Conservation (phyloP, 768 basidiomycete genomes). For the Podaxis sp. region DNA sequence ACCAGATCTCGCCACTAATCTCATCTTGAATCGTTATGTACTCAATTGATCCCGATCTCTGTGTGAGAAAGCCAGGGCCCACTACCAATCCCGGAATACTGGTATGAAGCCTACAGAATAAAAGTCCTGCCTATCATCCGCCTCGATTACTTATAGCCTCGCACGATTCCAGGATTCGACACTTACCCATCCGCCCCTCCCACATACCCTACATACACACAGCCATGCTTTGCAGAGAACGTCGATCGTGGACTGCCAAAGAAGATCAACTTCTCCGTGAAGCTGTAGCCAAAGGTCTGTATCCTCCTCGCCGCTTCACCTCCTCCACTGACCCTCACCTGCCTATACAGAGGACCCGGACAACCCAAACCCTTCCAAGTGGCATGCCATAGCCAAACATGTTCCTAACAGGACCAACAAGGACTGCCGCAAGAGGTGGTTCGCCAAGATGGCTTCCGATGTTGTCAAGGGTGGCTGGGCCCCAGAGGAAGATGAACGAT, state of each 20-base stretch:
- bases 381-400: conserved; percentile 63
- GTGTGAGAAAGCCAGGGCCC: conserved; percentile 26
- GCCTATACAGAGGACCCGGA: conserved; percentile 50
- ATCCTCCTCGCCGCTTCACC: conserved; percentile 2
- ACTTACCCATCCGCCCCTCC: conserved; percentile 21
- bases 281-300: conserved; percentile 46
- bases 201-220: conserved; percentile 13
- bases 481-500: conserved; percentile 56
- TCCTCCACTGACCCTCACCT: conserved; percentile 18
- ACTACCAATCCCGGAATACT: conserved; percentile 26
- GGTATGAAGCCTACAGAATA: conserved; percentile 21
- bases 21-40: conserved; percentile 18
- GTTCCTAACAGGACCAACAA: conserved; percentile 63
- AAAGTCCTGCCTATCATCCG: conserved; percentile 23
- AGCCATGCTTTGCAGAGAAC: conserved; percentile 42
- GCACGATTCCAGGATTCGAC: conserved; percentile 13
- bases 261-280: conserved; percentile 53
- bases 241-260: conserved; percentile 49
- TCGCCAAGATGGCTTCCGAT: conserved; percentile 61
- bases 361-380: conserved; percentile 55
- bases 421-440: conserved; percentile 64
- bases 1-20: conserved; percentile 27
- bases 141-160: conserved; percentile 22
- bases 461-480: conserved; percentile 64
- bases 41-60: conserved; percentile 32